These are phyloP conservation scores for Stephania japonica DNA, from an alignment of 164 flowering plant species.

Conservation along the genomic window DNA sequence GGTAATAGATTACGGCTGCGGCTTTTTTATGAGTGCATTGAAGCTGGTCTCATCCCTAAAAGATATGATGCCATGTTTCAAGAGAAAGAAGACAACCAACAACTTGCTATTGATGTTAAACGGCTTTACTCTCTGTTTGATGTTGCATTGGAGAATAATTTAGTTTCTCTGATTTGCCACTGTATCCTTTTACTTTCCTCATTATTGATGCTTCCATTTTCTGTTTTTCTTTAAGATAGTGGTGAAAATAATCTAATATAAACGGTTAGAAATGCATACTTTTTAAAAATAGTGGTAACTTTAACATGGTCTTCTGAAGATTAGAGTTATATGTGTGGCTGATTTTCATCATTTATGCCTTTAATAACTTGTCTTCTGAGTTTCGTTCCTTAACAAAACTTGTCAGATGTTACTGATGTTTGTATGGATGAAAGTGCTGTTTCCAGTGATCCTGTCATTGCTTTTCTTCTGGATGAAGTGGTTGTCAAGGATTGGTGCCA, in stretches of 20 bases:
- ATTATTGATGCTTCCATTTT: not conserved
- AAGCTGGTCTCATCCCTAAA: slow-evolving; percentile 82
- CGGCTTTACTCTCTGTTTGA: slow-evolving; percentile 87
- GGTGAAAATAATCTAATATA: not conserved
- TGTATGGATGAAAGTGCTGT: slow-evolving; percentile 99
- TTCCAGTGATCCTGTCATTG: slow-evolving; percentile 90
- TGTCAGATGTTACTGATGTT: slow-evolving; percentile 90
- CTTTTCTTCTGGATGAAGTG: slow-evolving; percentile 93
- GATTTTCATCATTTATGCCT: not conserved
- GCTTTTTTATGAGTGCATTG: slow-evolving; percentile 75
- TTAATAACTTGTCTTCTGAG: not conserved
- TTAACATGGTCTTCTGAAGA: not conserved
- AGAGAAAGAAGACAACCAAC: slow-evolving; percentile 48
- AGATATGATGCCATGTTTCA: slow-evolving; percentile 54
- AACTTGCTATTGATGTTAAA: slow-evolving; percentile 53
- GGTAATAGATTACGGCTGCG: slow-evolving; percentile 46
- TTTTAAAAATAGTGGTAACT: not conserved
- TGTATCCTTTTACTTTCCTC: slow-evolving; percentile 62
- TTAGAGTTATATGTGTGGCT: not conserved
- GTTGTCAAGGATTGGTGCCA: slow-evolving; percentile 98
- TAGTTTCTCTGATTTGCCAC: slow-evolving; percentile 84
- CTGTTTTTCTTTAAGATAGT: not conserved
- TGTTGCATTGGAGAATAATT: slow-evolving; percentile 83
- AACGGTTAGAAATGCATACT: too few species aligned
- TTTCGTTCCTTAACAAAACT: slow-evolving; percentile 30